These are phyloP conservation scores for Hymenoscyphus occultus DNA, from an alignment of 2,329 filamentous ascomycete genomes.

Conservation along the genomic window DNA sequence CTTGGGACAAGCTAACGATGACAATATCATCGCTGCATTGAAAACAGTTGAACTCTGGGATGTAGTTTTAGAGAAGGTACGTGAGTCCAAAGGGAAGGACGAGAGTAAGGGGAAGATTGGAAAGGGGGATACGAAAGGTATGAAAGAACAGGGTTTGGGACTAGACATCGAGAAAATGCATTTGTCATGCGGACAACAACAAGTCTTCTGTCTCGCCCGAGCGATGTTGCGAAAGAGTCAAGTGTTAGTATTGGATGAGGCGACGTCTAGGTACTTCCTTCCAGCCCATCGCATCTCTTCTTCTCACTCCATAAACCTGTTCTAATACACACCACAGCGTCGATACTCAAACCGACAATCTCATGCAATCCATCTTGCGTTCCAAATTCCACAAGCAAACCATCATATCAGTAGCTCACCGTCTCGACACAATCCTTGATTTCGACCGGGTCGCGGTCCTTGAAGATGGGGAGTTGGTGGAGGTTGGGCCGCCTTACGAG, in stretches of 20 bases:
- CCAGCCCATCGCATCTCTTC: no score
- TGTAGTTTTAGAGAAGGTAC: conserved; percentile 29
- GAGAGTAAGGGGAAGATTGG: background rate
- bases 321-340: background rate
- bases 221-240: conserved; percentile 26
- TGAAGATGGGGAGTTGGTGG: background rate
- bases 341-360: background rate
- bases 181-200: conserved; percentile 48
- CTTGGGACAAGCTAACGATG: conserved; percentile 34
- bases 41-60: conserved; percentile 62
- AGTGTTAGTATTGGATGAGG: background rate
- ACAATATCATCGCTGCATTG: conserved; percentile 78
- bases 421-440: background rate
- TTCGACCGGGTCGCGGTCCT: conserved; percentile 3
- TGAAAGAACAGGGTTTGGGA: background rate
- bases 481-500: background rate
- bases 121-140: background rate
- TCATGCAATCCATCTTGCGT: background rate
- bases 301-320: no score
- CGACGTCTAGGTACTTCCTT: background rate
- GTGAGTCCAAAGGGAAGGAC: background rate
- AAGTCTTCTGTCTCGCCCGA: background rate
- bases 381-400: background rate
- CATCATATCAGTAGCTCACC: background rate
- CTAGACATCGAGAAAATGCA: conserved; percentile 42